Evolutionary conservation across 75 land plant genomes (phyloP).

Genomic region (Sequoia sempervirens): DNA sequence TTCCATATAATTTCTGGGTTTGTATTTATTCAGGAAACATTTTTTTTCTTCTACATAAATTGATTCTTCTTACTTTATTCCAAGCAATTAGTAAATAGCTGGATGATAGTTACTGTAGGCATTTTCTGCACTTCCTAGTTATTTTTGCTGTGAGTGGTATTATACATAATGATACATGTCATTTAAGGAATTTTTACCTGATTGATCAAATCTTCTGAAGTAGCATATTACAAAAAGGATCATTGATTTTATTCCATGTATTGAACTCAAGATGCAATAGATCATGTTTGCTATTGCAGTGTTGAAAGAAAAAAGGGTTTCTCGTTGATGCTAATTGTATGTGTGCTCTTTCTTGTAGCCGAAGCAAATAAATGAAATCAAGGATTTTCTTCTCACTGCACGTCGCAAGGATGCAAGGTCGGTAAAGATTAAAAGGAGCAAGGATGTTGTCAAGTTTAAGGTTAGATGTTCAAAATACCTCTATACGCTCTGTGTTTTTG

Average conservation of each 20-base stretch:
- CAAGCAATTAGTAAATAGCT: background rate
- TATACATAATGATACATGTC: background rate
- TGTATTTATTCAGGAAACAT: too few relatives aligned
- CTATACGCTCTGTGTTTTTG: constrained; percentile 79
- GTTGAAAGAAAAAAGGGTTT: background rate
- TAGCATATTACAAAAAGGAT: background rate
- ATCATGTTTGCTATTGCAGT: background rate
- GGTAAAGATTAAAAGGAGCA: constrained; percentile 83
- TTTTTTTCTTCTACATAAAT: background rate
- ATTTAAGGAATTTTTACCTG: background rate
- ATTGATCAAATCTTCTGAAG: background rate
- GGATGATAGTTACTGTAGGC: background rate
- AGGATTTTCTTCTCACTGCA: constrained; percentile 88
- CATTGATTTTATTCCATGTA: background rate
- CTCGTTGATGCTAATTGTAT: background rate
- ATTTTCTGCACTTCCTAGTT: background rate
- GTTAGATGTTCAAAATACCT: constrained; percentile 85
- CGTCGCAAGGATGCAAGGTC: constrained; percentile 87
- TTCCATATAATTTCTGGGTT: too few relatives aligned
- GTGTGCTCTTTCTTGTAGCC: constrained; percentile 31
- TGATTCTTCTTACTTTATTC: background rate
- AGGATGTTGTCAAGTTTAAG: constrained; percentile 88
- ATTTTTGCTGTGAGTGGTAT: background rate
- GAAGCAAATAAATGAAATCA: constrained; percentile 89
- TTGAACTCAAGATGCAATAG: background rate